A percentile compares a stretch with the other conserved stretches of the same genome.
phyloP scores from a whole-genome alignment of 225 moss, liverwort and hornwort species.

The Sphagnum tenellum region DNA sequence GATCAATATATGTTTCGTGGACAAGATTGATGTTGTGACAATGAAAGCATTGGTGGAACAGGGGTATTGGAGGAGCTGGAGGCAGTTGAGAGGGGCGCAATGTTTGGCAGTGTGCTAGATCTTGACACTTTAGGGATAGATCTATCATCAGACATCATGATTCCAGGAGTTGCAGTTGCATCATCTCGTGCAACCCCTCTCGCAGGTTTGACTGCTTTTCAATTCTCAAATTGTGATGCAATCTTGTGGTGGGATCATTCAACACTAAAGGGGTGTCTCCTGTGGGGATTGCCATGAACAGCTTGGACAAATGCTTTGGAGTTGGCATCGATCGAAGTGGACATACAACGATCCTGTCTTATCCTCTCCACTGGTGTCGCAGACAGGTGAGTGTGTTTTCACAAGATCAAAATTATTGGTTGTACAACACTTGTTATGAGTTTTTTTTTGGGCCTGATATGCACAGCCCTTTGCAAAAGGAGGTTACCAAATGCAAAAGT shows the following conservation, averaged over 20 bases:
- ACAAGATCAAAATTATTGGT: background rate
- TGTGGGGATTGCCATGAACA: constrained; percentile 16
- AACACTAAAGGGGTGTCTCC: background rate
- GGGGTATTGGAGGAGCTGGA: constrained; percentile 82
- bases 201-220: constrained; percentile 43
- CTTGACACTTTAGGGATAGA: constrained; percentile 63
- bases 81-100: constrained; percentile 63
- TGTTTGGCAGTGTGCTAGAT: constrained; percentile 75
- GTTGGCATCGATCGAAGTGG: constrained; percentile 72
- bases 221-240: background rate
- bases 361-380: constrained; percentile 83
- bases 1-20: too few relatives aligned
- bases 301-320: constrained; percentile 99
- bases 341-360: constrained; percentile 57
- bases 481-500: too few relatives aligned
- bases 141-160: constrained; percentile 56
- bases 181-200: constrained; percentile 82
- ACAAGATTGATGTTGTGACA: too few relatives aligned
- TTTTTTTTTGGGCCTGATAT: too few relatives aligned
- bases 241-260: background rate
- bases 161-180: constrained; percentile 94
- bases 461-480: too few relatives aligned
- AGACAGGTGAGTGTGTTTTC: constrained; percentile 30
- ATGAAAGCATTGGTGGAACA: constrained; percentile 7
- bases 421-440: too few relatives aligned